Base-by-base conservation (phyloP, 306 rosid genomes). In the Ceratonia siliqua region DNA sequence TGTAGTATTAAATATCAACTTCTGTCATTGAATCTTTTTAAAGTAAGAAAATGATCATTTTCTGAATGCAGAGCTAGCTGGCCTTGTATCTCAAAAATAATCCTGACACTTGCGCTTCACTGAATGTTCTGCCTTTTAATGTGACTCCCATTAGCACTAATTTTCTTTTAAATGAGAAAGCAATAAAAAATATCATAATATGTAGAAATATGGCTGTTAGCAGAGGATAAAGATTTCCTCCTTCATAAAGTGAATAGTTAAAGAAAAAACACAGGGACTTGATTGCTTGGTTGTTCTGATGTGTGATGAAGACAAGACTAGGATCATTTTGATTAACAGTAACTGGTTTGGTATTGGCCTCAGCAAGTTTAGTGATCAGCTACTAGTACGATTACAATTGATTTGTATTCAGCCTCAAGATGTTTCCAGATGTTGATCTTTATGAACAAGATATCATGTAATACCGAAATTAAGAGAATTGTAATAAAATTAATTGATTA, bases 301-400 rank as follows among this genome's bases (percentile, higher is more conserved):
- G 21, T 46, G 15, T 73, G 50, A 24, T 46, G 39, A 59, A 33
- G 3, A 59, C 5, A n/a, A 59, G 14, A 11, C 45, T 32, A 3
- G 22, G 66, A 59, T 36, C 48, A 55, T 25, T 24, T 25, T 12
- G 0, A 25, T 7, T 24, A 24, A 55, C 62, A 55, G 12, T 25
- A 25, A 5, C 17, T 11, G 17, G 17, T 25, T 54, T 55, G 30
- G 13, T 24, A 8, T 12, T 17, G 14, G 28, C 27, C 10, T 21
- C 58, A 4, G 30, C 77, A 18, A 56, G 4, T 56, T 56, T 56
- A 41, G 28, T 72, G 45, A 42, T 72, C 45, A 57, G 17, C 36
- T 55, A 53, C 15, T 3, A 3, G 62, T 25, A 27, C 25, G 13
- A 30, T 10, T 12, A 20, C 48, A 62, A 2, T 39, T 20, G 49